Percentiles rank a stretch among this genome's conserved stretches.
phyloP scores from a whole-genome alignment of 2,329 filamentous ascomycete genomes.

The Periconia macrospinosa region DNA sequence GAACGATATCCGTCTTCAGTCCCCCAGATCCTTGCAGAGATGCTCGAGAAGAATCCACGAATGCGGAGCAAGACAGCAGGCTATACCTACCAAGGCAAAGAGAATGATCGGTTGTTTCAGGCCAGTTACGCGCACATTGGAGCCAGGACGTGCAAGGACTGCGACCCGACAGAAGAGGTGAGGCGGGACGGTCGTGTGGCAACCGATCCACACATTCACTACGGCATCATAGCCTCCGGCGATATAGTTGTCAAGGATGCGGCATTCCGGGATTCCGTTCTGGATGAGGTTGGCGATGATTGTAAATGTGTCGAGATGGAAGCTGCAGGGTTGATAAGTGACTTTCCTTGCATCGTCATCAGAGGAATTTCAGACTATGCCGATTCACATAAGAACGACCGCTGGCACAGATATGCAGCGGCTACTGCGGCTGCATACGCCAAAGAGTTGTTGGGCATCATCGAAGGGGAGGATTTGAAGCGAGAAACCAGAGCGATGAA shows the following conservation, averaged over 20 bases:
- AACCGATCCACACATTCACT: neutral
- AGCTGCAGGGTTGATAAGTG: constrained; percentile 17
- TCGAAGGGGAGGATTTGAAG: too few relatives aligned
- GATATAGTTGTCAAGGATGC: constrained; percentile 1
- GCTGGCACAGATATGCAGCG: constrained; percentile 15
- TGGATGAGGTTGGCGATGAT: constrained; percentile 3
- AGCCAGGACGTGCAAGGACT: neutral
- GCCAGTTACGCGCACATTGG: neutral
- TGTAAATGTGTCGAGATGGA: neutral
- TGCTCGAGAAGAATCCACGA: neutral
- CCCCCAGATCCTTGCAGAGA: neutral
- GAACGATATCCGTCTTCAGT: neutral
- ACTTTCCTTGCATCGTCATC: constrained; percentile 16
- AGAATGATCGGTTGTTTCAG: neutral
- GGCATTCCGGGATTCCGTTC: neutral
- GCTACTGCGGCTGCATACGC: constrained; percentile 12
- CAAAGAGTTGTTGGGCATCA: constrained; percentile 9
- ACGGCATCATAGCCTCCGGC: constrained; percentile 1
- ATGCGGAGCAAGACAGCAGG: too few relatives aligned
- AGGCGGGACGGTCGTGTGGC: neutral
- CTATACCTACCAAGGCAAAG: neutral
- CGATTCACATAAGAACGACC: constrained; percentile 7
- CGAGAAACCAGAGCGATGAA: too few relatives aligned
- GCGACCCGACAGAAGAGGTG: neutral
- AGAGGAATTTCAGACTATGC: constrained; percentile 18